Evolutionary conservation across 2,329 filamentous ascomycete species (phyloP), one percentile per base, ranked within the genome.

Genomic region (Alternaria tenuissima): DNA sequence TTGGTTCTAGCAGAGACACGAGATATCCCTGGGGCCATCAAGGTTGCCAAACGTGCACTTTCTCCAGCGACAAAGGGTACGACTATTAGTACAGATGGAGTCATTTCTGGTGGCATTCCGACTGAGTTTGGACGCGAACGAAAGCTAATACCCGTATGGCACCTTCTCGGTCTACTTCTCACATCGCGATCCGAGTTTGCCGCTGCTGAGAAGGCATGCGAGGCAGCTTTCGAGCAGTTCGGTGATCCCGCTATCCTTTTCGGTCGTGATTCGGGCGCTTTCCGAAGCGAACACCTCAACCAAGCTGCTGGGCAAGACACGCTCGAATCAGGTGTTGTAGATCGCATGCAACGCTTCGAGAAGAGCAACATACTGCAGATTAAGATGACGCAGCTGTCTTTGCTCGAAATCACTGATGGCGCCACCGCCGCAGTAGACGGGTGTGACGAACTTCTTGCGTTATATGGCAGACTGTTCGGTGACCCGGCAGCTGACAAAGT

Each of bases 191-290:
- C 96, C 66, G 93, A 97, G 64, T 96, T 91, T 70, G 82, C 87
- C 51, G 90, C 91, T 76, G 94, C 95, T 2, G 86, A 88, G 28
- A 89, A 90, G 71, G 90, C 93, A 32, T 98, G 94, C 68, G 93
- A 96, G 74, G 93, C 92, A 26, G 94, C 93, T 4, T 91, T 98
- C 73, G 93, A 97, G 67, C 92, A 96, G 73, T 96, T 97, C 71
- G 88, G 89, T 54, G 89, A 92, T 62, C 86, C 89, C 0, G 78
- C 86, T 1, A 84, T 91, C 7, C 84, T 94, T 0, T 93, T 93
- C 72, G 91, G 90, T 18, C 84, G 84, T 34, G 82, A 87, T 24
- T 62, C 69, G n/a, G 55, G 66, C 7, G 61, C 78, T 3, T 91
- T 86, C 66, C 84, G 86, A 66, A 91, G 89, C 70, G 88, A 91